A percentile compares a stretch with the other conserved stretches of the same genome.
These are phyloP conservation scores for Apiospora rasikravindrae DNA, from an alignment of 2,329 filamentous ascomycete genomes.

Conservation along the genomic window DNA sequence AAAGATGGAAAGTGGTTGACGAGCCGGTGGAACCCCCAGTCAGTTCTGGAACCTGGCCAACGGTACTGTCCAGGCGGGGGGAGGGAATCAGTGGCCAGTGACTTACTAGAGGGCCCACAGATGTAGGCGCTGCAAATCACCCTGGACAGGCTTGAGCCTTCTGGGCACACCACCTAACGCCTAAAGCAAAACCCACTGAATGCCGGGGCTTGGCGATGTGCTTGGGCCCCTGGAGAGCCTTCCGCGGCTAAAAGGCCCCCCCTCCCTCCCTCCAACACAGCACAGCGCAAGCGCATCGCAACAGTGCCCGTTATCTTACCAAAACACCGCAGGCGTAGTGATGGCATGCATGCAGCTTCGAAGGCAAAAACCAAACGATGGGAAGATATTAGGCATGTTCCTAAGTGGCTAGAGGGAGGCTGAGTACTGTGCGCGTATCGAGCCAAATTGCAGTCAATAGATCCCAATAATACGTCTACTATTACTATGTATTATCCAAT, in stretches of 20 bases:
- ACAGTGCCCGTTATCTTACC: not conserved
- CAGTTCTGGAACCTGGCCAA: conserved; percentile 13
- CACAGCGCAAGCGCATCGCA: not conserved
- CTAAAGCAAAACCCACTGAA: conserved; percentile 15
- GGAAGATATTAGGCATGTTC: conserved; percentile 6
- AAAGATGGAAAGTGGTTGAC: conserved; percentile 15
- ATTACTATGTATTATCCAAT: not conserved
- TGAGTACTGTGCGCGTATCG: not conserved
- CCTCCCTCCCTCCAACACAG: not conserved
- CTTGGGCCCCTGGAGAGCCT: conserved; percentile 12
- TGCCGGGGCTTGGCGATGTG: conserved; percentile 10
- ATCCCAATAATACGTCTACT: not conserved
- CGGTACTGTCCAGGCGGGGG: conserved; percentile 7
- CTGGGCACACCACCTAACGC: not conserved
- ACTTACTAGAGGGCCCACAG: not conserved
- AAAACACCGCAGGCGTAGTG: not conserved
- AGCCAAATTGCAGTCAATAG: not conserved
- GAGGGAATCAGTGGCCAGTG: not conserved
- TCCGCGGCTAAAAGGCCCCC: conserved; percentile 8
- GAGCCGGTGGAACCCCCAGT: not conserved
- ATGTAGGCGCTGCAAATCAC: conserved; percentile 12
- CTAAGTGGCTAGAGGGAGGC: not conserved
- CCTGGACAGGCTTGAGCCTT: not conserved
- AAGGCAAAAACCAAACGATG: not conserved
- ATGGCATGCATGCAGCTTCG: not conserved